Evolutionary conservation across 139 green algal species (phyloP).

Genomic region (Raphidocelis subcapitata): DNA sequence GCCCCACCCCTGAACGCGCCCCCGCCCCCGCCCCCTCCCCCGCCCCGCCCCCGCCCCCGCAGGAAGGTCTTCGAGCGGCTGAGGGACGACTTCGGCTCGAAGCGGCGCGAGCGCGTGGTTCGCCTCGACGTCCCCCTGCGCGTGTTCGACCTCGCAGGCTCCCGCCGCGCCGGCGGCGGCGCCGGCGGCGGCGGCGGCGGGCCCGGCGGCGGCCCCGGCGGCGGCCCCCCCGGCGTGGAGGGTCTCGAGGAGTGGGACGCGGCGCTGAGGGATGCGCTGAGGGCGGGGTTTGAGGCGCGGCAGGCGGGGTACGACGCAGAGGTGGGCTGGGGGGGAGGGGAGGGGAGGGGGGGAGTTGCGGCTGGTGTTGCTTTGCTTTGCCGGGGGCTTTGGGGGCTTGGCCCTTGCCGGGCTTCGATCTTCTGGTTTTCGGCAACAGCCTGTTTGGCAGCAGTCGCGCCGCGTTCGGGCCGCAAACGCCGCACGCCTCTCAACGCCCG

Average conservation of each 20-base stretch:
- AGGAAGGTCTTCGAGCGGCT: constrained; percentile 70
- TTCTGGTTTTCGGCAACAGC: no score
- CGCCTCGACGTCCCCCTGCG: constrained; percentile 44
- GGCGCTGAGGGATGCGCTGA: constrained; percentile 61
- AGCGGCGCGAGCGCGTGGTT: constrained; percentile 50
- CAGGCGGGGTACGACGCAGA: constrained; percentile 75
- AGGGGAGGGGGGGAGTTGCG: no score
- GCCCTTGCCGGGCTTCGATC: no score
- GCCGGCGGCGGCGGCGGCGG: not conserved
- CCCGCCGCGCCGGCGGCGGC: constrained; percentile 4
- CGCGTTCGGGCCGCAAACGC: no score
- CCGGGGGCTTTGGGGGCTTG: no score
- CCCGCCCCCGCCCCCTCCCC: no score
- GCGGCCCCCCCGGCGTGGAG: constrained; percentile 12
- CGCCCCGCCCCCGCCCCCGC: not conserved
- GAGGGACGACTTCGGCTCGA: constrained; percentile 63
- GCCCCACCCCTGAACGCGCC: no score
- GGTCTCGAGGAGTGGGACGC: constrained; percentile 68
- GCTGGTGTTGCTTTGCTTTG: no score
- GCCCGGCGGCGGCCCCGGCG: not conserved
- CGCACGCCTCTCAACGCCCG: no score
- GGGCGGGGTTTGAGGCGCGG: constrained; percentile 70
- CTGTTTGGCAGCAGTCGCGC: no score
- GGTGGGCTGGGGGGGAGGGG: constrained; percentile 34
- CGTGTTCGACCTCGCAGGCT: constrained; percentile 7